A percentile compares a stretch with the other conserved stretches of the same genome.
Evolutionary conservation across 345 rosid genomes (phyloP).

Genomic region (Linum tenue): DNA sequence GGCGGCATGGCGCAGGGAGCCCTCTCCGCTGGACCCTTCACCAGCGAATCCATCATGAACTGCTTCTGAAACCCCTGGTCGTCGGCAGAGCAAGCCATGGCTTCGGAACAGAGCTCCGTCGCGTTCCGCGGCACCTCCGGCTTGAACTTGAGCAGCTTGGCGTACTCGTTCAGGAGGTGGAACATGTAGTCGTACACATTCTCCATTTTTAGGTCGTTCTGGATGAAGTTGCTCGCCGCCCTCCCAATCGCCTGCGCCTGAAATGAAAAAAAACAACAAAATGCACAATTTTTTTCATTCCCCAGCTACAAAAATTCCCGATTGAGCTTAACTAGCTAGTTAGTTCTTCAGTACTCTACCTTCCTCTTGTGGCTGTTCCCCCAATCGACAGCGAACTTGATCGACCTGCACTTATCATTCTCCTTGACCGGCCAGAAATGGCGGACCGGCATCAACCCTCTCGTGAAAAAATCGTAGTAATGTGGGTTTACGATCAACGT

Average conservation of each 20-base stretch:
- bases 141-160: conserved; percentile 20
- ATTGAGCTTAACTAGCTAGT: not conserved
- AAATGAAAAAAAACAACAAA: not conserved
- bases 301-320: not conserved
- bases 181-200: conserved; percentile 28
- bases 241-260: conserved; percentile 25
- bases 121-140: conserved; percentile 18
- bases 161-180: conserved; percentile 21
- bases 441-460: conserved; percentile 14
- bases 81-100: conserved; percentile 12
- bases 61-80: conserved; percentile 13
- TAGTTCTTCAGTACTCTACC: conserved; percentile 4
- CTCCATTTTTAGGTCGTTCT: conserved; percentile 21
- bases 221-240: conserved; percentile 21
- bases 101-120: conserved; percentile 14
- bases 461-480: conserved; percentile 25
- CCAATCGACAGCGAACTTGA: conserved; percentile 29
- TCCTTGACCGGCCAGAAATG: conserved; percentile 24
- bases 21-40: conserved; percentile 13
- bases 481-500: conserved; percentile 21
- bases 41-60: conserved; percentile 24
- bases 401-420: conserved; percentile 21
- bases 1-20: conserved; percentile 22
- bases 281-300: not conserved
- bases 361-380: conserved; percentile 16